These are phyloP conservation scores for Astrocystis sublimbata DNA, from an alignment of 495 filamentous ascomycete genomes.

Conservation along the genomic window DNA sequence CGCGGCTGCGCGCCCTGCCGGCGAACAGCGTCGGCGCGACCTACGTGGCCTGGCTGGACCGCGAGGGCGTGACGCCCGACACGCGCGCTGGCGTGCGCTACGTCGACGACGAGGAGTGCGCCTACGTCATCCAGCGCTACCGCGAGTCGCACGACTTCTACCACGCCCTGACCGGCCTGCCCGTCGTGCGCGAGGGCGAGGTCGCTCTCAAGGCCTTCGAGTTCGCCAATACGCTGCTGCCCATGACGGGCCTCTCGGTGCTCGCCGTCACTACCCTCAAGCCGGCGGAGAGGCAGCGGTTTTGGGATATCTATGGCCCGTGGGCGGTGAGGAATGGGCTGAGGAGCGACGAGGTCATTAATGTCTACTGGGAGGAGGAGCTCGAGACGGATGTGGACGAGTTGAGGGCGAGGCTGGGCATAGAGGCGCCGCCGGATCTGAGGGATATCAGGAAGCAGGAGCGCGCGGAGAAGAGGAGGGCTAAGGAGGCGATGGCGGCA, in stretches of 20 bases:
- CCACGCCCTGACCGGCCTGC: slow-evolving; percentile 90
- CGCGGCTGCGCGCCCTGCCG: slow-evolving; percentile 69
- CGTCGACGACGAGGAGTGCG: slow-evolving; percentile 91
- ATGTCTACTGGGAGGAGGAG: slow-evolving; percentile 98
- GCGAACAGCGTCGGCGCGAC: slow-evolving; percentile 77
- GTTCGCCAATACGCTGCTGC: slow-evolving; percentile 89
- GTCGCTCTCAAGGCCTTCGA: slow-evolving; percentile 94
- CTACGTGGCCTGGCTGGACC: slow-evolving; percentile 85
- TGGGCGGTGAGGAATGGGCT: slow-evolving; percentile 89
- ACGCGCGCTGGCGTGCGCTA: slow-evolving; percentile 79
- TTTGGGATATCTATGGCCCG: slow-evolving; percentile 74
- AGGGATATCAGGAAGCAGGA: slow-evolving; percentile 72
- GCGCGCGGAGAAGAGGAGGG: slow-evolving; percentile 65
- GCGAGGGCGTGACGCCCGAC: slow-evolving; percentile 89
- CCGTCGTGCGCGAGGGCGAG: slow-evolving; percentile 91
- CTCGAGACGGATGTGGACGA: slow-evolving; percentile 81
- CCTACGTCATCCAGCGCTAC: slow-evolving; percentile 98
- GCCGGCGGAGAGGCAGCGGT: slow-evolving; percentile 68
- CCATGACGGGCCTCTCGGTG: slow-evolving; percentile 77
- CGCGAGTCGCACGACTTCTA: slow-evolving; percentile 98
- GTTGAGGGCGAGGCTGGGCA: slow-evolving; percentile 69
- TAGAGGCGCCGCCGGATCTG: slow-evolving; percentile 89
- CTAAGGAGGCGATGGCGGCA: slow-evolving; percentile 49
- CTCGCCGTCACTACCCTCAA: slow-evolving; percentile 79
- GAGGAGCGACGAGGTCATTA: slow-evolving; percentile 77